Base-by-base conservation (phyloP, 2,329 filamentous ascomycete species). In the Botryotinia convoluta region DNA sequence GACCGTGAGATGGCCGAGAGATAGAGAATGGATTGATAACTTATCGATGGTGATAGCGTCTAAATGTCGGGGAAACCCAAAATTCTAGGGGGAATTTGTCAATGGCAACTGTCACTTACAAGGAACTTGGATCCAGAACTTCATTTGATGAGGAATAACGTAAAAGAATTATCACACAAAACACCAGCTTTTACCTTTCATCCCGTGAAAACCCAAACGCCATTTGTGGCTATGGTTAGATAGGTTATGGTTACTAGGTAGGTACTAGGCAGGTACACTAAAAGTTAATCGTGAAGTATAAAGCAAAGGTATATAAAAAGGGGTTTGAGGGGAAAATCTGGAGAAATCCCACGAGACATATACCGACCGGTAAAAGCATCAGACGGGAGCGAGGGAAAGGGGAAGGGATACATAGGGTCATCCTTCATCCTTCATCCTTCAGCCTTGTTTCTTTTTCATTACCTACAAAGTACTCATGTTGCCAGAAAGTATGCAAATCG, bases 51-150 rank as follows among this genome's bases (percentile, higher is more conserved):
- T 42, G 72, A 73, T 73, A 75, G 57, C 74, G 76, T 75, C 48
- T 76, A 76, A 77, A 75, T 72, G 45, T 76, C 74, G 77, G 73
- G 37, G 26, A 48, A 70, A 45, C 54, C 32, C 51, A 29, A 62
- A 12, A 18, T 1, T 70, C 48, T 57, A 4, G 16, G 44, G 26
- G 48, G 26, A 45, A 45, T 71, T 71, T 77, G 75, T 77, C 75
- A 79, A 75, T 67, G 63, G 71, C 57, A 74, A 22, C 54, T 76
- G 75, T 76, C 74, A 77, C 72, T 73, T 71, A 14, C 73, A 72
- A 68, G 76, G 64, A 73, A 73, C 54, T 20, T 45, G 44, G 22
- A 51, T 54, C 44, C 44, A 37, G 45, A 67, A 64, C 29, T 65
- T 51, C 12, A 37, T 29, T 54, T n/a, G 7, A 54, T n/a, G 45